phyloP scores from a whole-genome alignment of 1,139 yeast genomes.

The Candida dubliniensis region DNA sequence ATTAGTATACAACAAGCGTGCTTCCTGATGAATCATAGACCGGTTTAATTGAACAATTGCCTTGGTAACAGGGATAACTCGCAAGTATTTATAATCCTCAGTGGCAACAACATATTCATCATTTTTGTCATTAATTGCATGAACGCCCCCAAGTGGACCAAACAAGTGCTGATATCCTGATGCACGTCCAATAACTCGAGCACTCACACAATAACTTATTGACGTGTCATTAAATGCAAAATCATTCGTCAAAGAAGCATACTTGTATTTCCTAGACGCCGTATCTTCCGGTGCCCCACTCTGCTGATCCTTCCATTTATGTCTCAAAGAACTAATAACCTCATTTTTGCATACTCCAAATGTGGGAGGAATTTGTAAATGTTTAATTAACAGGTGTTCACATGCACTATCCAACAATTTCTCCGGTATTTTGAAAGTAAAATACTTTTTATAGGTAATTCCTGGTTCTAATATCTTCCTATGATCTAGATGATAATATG shows the following conservation, averaged over 20 bases:
- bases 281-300: slow-evolving; percentile 9
- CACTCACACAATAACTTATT: slow-evolving; percentile 37
- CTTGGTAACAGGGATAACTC: slow-evolving; percentile 26
- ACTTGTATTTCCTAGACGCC: slow-evolving; percentile 12
- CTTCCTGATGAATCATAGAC: slow-evolving; percentile 35
- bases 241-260: slow-evolving; percentile 31
- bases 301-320: slow-evolving; percentile 24
- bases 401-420: slow-evolving; percentile 39
- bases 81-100: slow-evolving; percentile 31
- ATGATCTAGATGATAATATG: slow-evolving; percentile 27
- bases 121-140: slow-evolving; percentile 15
- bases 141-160: slow-evolving; percentile 10
- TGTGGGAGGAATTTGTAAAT: slow-evolving; percentile 38
- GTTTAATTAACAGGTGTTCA: slow-evolving; percentile 36
- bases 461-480: slow-evolving; percentile 33
- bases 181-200: slow-evolving; percentile 37
- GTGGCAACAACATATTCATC: slow-evolving; percentile 42
- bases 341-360: slow-evolving; percentile 34
- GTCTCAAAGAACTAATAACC: slow-evolving; percentile 26
- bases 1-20: slow-evolving; percentile 27
- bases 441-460: slow-evolving; percentile 40
- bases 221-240: slow-evolving; percentile 33
- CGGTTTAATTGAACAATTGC: slow-evolving; percentile 29
- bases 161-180: slow-evolving; percentile 28
- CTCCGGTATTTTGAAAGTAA: slow-evolving; percentile 40